phyloP scores from a whole-genome alignment of 306 rosid genomes.

The Casuarina glauca region DNA sequence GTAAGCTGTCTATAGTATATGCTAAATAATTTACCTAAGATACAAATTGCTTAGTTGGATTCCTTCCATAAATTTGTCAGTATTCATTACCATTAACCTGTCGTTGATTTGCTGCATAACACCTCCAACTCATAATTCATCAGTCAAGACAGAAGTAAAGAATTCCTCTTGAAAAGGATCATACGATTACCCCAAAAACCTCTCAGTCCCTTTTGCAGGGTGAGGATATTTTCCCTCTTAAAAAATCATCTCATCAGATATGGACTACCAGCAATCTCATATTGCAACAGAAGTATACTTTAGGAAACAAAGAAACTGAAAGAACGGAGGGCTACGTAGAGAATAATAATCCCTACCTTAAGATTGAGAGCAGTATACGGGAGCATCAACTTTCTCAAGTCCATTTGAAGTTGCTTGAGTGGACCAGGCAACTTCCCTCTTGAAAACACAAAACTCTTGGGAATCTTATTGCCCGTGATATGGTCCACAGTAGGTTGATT shows the following conservation, averaged over 20 bases:
- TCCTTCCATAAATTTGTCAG: constrained; percentile 2
- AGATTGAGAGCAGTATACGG: constrained; percentile 88
- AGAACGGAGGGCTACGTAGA: background rate
- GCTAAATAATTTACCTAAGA: background rate
- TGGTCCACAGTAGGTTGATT: constrained; percentile 71
- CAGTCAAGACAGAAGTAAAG: background rate
- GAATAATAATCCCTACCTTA: constrained; percentile 37
- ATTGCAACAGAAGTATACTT: background rate
- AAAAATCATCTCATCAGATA: background rate
- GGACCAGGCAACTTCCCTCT: constrained; percentile 84
- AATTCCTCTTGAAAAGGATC: background rate
- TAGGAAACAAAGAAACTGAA: background rate
- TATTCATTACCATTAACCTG: background rate
- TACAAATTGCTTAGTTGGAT: constrained; percentile 5
- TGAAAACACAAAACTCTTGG: constrained; percentile 79
- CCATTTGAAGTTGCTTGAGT: constrained; percentile 84
- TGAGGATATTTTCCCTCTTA: background rate
- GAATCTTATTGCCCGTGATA: constrained; percentile 88
- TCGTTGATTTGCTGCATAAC: background rate
- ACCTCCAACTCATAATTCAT: background rate
- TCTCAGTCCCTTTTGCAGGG: background rate
- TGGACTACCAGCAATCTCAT: background rate
- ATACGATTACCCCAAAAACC: background rate
- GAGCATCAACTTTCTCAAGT: constrained; percentile 83
- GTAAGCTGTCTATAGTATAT: background rate